Conservation (phyloP, 164 flowering plant genomes). For the Vitis amurensis region DNA sequence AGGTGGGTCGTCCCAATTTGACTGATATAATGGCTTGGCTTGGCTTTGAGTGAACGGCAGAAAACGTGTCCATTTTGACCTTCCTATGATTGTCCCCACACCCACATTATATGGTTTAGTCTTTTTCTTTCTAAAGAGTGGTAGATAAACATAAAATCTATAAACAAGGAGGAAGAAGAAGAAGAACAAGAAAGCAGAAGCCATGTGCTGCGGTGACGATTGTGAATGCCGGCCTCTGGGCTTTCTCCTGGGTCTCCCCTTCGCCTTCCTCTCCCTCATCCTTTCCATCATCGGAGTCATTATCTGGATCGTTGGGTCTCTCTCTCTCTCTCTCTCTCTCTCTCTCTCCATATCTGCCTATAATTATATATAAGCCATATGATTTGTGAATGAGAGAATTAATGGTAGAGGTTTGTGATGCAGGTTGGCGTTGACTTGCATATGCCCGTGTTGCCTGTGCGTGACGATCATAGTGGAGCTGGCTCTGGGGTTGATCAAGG, state of each 20-base stretch:
- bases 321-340: slow-evolving; percentile 1
- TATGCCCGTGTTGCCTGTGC: slow-evolving; percentile 86
- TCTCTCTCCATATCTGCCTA: not conserved
- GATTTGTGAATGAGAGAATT: not conserved
- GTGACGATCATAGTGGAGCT: slow-evolving; percentile 69
- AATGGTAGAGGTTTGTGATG: not conserved
- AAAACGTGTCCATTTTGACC: too few relatives aligned
- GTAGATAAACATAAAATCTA: too few relatives aligned
- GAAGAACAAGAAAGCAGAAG: slow-evolving; percentile 4
- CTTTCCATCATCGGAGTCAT: slow-evolving; percentile 60
- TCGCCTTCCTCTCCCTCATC: slow-evolving; percentile 52
- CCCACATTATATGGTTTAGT: too few relatives aligned
- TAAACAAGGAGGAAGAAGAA: not conserved
- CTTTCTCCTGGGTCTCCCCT: slow-evolving; percentile 70
- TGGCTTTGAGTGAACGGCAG: too few relatives aligned
- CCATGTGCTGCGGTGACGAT: slow-evolving; percentile 36
- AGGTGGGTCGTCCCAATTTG: too few relatives aligned
- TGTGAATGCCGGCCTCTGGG: slow-evolving; percentile 66
- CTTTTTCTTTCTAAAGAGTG: too few relatives aligned
- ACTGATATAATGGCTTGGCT: too few relatives aligned
- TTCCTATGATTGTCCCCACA: too few relatives aligned
- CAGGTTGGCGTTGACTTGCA: slow-evolving; percentile 61
- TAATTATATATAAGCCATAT: too few relatives aligned
- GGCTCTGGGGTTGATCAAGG: slow-evolving; percentile 38
- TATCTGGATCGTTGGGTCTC: slow-evolving; percentile 74